phyloP scores from a whole-genome alignment of 2,329 filamentous ascomycete species.

The Ceratocystis smalleyi region DNA sequence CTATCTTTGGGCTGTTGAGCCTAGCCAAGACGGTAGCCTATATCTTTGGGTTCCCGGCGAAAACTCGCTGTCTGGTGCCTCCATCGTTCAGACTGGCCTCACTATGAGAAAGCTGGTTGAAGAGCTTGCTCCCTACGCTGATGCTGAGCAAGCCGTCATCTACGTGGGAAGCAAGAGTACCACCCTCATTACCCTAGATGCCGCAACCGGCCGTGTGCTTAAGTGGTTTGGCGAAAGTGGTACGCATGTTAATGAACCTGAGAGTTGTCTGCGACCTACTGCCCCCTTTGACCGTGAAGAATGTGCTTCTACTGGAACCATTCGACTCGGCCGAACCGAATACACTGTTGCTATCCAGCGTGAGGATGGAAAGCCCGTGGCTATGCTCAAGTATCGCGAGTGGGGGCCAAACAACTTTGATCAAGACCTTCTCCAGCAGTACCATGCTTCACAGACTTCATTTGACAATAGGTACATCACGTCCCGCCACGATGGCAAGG shows the following conservation, averaged over 20 bases:
- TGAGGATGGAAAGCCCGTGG: slow-evolving; percentile 57
- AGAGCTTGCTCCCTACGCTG: slow-evolving; percentile 60
- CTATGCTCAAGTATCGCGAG: slow-evolving; percentile 81
- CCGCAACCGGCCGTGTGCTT: slow-evolving; percentile 63
- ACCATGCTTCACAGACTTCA: slow-evolving; percentile 40
- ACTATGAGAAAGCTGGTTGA: slow-evolving; percentile 83
- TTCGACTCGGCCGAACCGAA: slow-evolving; percentile 73
- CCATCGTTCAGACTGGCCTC: slow-evolving; percentile 49
- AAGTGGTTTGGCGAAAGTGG: slow-evolving; percentile 71
- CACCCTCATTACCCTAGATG: slow-evolving; percentile 76
- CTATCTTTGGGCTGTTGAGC: slow-evolving; percentile 90
- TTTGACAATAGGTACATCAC: slow-evolving; percentile 84
- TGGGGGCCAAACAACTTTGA: slow-evolving; percentile 91
- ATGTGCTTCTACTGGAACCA: slow-evolving; percentile 63
- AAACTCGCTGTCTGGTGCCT: slow-evolving; percentile 19
- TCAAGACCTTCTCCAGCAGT: slow-evolving; percentile 70
- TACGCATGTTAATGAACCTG: slow-evolving; percentile 49
- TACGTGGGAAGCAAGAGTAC: slow-evolving; percentile 89
- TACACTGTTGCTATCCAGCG: slow-evolving; percentile 80
- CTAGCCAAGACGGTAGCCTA: slow-evolving; percentile 68
- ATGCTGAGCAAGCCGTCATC: slow-evolving; percentile 59
- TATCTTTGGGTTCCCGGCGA: slow-evolving; percentile 66
- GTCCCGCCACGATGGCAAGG: slow-evolving; percentile 66
- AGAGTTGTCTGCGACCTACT: slow-evolving; percentile 59
- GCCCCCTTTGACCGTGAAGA: slow-evolving; percentile 54